A percentile compares a stretch with the other conserved stretches of the same genome.
These are phyloP conservation scores for Leptographium lundbergii DNA, from an alignment of 2,329 filamentous ascomycete genomes.

Conservation along the genomic window DNA sequence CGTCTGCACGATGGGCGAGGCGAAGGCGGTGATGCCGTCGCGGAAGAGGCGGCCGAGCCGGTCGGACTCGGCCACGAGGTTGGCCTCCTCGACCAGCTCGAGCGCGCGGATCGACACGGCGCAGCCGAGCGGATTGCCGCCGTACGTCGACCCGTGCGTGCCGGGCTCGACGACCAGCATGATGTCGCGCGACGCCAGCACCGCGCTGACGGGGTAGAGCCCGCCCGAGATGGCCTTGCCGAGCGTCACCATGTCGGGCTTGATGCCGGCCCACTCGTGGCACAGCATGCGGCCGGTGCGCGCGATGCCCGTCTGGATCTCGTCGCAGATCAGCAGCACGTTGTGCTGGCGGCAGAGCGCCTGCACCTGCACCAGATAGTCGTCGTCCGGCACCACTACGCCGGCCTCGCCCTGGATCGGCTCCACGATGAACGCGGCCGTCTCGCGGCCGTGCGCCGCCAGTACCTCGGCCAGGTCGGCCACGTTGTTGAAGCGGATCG, in stretches of 20 bases:
- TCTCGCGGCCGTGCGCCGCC: slow-evolving; percentile 68
- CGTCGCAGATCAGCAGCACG: slow-evolving; percentile 89
- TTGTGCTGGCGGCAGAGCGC: slow-evolving; percentile 91
- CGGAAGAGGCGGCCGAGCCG: slow-evolving; percentile 73
- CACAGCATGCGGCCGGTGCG: slow-evolving; percentile 89
- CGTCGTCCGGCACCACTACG: slow-evolving; percentile 85
- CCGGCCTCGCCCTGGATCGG: slow-evolving; percentile 96
- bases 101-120: slow-evolving; percentile 91
- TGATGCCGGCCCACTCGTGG: slow-evolving; percentile 88
- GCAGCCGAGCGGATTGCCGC: slow-evolving; percentile 89
- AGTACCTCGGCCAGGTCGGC: slow-evolving; percentile 68
- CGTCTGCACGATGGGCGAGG: slow-evolving; percentile 66
- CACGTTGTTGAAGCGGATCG: slow-evolving; percentile 79
- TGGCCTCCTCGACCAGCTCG: slow-evolving; percentile 85
- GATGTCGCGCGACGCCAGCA: slow-evolving; percentile 75
- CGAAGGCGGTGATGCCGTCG: slow-evolving; percentile 59
- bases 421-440: slow-evolving; percentile 87
- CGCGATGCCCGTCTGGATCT: slow-evolving; percentile 96
- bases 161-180: slow-evolving; percentile 96
- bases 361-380: slow-evolving; percentile 70
- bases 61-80: slow-evolving; percentile 74
- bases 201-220: slow-evolving; percentile 97
- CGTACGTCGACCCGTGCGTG: slow-evolving; percentile 96
- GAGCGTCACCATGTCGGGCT: slow-evolving; percentile 86
- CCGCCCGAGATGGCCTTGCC: slow-evolving; percentile 97